These are phyloP conservation scores for Moricandia arvensis DNA, from an alignment of 345 rosid genomes.

Conservation along the genomic window DNA sequence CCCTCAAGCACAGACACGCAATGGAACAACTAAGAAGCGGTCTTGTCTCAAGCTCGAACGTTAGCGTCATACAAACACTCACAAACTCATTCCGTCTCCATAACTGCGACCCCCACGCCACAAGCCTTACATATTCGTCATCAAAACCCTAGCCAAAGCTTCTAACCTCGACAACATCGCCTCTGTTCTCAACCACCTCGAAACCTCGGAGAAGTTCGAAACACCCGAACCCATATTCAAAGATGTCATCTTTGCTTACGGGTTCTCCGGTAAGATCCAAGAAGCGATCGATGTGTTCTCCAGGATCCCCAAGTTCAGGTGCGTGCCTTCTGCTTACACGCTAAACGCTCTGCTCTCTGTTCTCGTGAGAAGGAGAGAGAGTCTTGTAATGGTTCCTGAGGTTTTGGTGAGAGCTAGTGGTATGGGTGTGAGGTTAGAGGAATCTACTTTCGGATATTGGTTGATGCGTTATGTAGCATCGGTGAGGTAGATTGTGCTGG, in stretches of 20 bases:
- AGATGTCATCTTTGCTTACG: constrained; percentile 49
- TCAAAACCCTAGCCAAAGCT: constrained; percentile 48
- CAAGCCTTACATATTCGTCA: constrained; percentile 54
- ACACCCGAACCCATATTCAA: constrained; percentile 56
- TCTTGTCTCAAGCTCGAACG: constrained; percentile 12
- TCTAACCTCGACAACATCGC: constrained; percentile 49
- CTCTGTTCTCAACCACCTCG: constrained; percentile 54
- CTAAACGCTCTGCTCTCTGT: constrained; percentile 62
- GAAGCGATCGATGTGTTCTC: constrained; percentile 56
- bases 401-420: constrained; percentile 47
- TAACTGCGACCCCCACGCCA: constrained; percentile 52
- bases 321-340: constrained; percentile 61
- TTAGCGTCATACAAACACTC: constrained; percentile 43
- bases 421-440: constrained; percentile 65
- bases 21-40: constrained; percentile 40
- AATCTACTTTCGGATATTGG: constrained; percentile 50
- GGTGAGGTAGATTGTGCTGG: constrained; percentile 58
- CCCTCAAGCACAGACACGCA: constrained; percentile 51
- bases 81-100: constrained; percentile 46
- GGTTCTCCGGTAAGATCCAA: constrained; percentile 33
- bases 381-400: constrained; percentile 52
- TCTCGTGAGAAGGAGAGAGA: constrained; percentile 47
- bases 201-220: constrained; percentile 48
- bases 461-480: constrained; percentile 56
- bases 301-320: constrained; percentile 66